Conservation (phyloP, 1,139 yeast species). For the Saccharomyces hybrid region DNA sequence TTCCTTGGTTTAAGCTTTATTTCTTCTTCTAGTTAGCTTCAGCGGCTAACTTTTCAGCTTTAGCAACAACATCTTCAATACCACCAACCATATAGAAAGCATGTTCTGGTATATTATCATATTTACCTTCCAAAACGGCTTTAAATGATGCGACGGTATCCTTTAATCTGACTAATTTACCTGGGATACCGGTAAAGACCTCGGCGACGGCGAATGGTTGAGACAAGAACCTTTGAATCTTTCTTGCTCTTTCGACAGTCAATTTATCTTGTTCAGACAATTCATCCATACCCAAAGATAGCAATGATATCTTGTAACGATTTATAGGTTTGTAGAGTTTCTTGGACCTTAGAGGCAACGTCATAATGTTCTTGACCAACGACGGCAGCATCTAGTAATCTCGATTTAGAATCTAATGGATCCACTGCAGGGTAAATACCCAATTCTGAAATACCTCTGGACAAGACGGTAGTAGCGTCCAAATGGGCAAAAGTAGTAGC, state of each 20-base stretch:
- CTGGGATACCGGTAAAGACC: slow-evolving; percentile 99
- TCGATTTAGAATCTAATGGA: slow-evolving; percentile 98
- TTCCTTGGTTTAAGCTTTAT: neutral
- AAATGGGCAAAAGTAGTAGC: slow-evolving; percentile 99
- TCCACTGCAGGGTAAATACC: slow-evolving; percentile 99
- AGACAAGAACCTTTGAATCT: slow-evolving; percentile 98
- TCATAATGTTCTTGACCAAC: slow-evolving; percentile 98
- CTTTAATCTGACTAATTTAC: slow-evolving; percentile 93
- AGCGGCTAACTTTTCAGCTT: slow-evolving; percentile 97
- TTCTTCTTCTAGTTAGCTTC: slow-evolving; percentile 56
- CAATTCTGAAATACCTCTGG: slow-evolving; percentile 98
- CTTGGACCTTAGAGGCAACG: slow-evolving; percentile 91
- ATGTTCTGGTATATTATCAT: slow-evolving; percentile 96
- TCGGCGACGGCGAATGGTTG: slow-evolving; percentile 99
- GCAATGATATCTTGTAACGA: slow-evolving; percentile 99
- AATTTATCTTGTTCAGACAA: slow-evolving; percentile 96
- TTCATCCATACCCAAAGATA: slow-evolving; percentile 99
- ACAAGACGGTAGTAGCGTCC: slow-evolving; percentile 99
- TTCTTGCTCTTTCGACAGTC: slow-evolving; percentile 99
- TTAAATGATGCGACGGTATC: slow-evolving; percentile 92
- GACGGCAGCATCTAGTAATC: slow-evolving; percentile 93
- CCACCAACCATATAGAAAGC: slow-evolving; percentile 99
- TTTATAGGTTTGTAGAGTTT: slow-evolving; percentile 98
- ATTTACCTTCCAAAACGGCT: slow-evolving; percentile 96
- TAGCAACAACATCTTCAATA: slow-evolving; percentile 95